A percentile compares a stretch with the other conserved stretches of the same genome.
Evolutionary conservation across 108 stramenopile species (phyloP).

Genomic region (Seminavis robusta): DNA sequence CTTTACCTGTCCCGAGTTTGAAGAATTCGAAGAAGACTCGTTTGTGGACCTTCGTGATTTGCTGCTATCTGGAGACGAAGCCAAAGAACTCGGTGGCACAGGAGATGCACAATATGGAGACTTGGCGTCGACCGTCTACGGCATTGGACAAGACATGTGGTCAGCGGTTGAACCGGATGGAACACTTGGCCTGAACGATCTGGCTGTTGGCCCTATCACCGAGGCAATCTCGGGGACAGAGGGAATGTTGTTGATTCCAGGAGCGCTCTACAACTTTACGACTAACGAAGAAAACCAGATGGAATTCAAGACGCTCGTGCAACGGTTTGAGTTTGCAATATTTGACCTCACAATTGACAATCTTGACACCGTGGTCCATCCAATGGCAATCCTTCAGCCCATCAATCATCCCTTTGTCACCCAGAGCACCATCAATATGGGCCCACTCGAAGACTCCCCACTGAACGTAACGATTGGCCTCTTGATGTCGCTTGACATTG

Average conservation of each 20-base stretch:
- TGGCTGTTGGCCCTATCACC: slow-evolving; percentile 50
- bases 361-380: slow-evolving; percentile 54
- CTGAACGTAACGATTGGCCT: too few relatives aligned
- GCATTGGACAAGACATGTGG: slow-evolving; percentile 31
- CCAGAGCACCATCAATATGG: slow-evolving; percentile 56
- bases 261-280: slow-evolving; percentile 7
- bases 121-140: slow-evolving; percentile 32
- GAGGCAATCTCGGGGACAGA: slow-evolving; percentile 33
- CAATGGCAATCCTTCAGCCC: slow-evolving; percentile 51
- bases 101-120: slow-evolving; percentile 56
- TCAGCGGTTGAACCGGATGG: slow-evolving; percentile 52
- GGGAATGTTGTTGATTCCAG: slow-evolving; percentile 35
- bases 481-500: slow-evolving; percentile 38
- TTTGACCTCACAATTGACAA: slow-evolving; percentile 51
- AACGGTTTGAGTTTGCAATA: slow-evolving; percentile 39
- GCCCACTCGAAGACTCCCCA: too few relatives aligned
- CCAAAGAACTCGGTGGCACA: slow-evolving; percentile 32
- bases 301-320: slow-evolving; percentile 51
- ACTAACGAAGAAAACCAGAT: slow-evolving; percentile 21
- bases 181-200: slow-evolving; percentile 53
- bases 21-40: too few relatives aligned
- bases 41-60: slow-evolving; percentile 67
- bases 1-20: slow-evolving; percentile 11
- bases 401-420: slow-evolving; percentile 35
- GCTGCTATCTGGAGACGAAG: slow-evolving; percentile 24